phyloP scores from a whole-genome alignment of 2,329 filamentous ascomycete species.

The Hymenoscyphus fructigenus region DNA sequence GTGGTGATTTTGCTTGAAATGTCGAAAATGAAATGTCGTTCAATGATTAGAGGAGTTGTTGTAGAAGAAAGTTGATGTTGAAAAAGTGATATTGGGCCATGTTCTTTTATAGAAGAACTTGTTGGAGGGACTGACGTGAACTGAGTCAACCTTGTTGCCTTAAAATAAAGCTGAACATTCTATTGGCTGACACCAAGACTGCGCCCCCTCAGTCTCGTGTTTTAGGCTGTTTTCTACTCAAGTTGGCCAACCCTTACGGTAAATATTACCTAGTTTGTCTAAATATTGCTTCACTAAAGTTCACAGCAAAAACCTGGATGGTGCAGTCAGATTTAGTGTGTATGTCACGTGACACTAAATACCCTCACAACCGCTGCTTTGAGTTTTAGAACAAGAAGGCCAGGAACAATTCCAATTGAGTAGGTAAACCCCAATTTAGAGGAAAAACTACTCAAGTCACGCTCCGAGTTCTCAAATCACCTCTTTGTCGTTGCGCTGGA shows the following conservation, averaged over 20 bases:
- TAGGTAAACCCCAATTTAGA: no score
- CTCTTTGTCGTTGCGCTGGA: no score
- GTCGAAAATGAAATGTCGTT: neutral
- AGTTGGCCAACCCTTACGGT: neutral
- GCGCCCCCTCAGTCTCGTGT: neutral
- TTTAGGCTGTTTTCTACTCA: neutral
- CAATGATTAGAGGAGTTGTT: neutral
- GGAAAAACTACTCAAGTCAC: no score
- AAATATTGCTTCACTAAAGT: no score
- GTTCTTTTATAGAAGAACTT: neutral
- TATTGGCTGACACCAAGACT: neutral
- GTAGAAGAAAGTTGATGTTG: neutral
- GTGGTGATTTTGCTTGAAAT: neutral
- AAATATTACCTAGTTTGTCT: neutral
- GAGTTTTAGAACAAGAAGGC: no score
- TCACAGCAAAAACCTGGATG: no score
- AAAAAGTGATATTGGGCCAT: neutral
- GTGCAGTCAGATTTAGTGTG: no score
- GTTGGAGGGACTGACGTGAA: neutral
- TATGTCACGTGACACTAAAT: no score
- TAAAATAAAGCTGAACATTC: neutral
- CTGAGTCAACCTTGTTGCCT: neutral
- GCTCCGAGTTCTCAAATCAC: no score
- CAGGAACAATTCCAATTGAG: no score
- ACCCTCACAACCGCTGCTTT: no score